phyloP scores from a whole-genome alignment of 352 stramenopile genomes.

The Pythium coloratum region DNA sequence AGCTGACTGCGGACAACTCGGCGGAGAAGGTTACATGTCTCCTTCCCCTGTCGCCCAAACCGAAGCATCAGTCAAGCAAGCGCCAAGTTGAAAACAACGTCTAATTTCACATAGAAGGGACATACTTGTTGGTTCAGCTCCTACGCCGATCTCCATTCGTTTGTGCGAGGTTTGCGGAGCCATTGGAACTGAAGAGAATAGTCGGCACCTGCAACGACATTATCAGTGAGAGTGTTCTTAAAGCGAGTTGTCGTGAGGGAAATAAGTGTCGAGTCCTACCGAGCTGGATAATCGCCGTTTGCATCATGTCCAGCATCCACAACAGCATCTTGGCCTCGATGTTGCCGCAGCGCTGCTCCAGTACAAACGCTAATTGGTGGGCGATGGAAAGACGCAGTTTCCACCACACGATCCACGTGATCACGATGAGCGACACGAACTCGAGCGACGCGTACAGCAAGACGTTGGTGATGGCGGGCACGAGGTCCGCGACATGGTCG shows the following conservation, averaged over 20 bases:
- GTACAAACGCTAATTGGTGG: constrained; percentile 25
- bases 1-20: constrained; percentile 56
- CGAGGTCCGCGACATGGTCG: constrained; percentile 6
- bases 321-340: constrained; percentile 22
- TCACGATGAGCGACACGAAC: constrained; percentile 7
- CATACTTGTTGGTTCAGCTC: too few species aligned
- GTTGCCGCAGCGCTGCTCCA: constrained; percentile 15
- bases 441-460: constrained; percentile 16
- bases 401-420: constrained; percentile 14
- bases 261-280: neutral
- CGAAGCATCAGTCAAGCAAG: neutral
- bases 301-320: constrained; percentile 24
- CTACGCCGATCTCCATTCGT: too few species aligned
- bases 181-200: neutral
- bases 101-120: too few species aligned
- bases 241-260: neutral
- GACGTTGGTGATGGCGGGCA: constrained; percentile 12
- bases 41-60: neutral
- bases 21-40: constrained; percentile 43
- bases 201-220: neutral
- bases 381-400: constrained; percentile 15
- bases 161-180: neutral
- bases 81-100: too few species aligned
- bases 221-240: neutral
- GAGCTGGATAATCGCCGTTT: constrained; percentile 15